Conservation (phyloP, 768 basidiomycete genomes). For the Suillus hirtellus region DNA sequence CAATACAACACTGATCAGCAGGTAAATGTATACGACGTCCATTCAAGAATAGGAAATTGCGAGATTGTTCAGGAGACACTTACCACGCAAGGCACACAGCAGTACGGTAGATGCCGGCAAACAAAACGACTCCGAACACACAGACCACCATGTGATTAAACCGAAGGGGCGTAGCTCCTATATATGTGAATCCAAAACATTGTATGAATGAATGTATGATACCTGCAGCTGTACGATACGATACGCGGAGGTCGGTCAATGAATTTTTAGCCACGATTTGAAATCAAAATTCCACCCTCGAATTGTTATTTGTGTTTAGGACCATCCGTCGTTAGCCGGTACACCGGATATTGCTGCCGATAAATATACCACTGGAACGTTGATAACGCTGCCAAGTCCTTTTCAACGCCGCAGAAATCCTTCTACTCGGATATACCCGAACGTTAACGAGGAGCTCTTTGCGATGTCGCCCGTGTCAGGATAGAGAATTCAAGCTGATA, state of each 20-base stretch:
- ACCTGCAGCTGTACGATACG: too few relatives aligned
- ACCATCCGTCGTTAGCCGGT: neutral
- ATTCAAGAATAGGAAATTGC: neutral
- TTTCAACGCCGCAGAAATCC: neutral
- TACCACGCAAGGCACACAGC: neutral
- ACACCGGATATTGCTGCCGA: neutral
- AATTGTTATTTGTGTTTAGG: neutral
- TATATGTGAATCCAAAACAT: neutral
- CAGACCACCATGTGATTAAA: neutral
- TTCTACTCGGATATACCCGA: neutral
- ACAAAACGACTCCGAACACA: too few relatives aligned
- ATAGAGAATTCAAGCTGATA: too few relatives aligned
- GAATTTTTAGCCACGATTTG: neutral
- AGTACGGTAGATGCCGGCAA: neutral
- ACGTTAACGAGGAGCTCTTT: neutral
- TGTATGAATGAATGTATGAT: too few relatives aligned
- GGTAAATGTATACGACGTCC: too few relatives aligned
- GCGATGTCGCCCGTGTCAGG: neutral
- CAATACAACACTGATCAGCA: too few relatives aligned
- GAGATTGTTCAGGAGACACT: too few relatives aligned
- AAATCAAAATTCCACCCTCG: neutral
- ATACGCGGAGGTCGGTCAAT: neutral
- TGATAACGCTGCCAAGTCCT: constrained; percentile 2
- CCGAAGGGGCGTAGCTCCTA: neutral
- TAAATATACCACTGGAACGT: neutral